These are phyloP conservation scores for Trichosanthes truncata DNA, from an alignment of 306 rosid genomes.

Conservation along the genomic window DNA sequence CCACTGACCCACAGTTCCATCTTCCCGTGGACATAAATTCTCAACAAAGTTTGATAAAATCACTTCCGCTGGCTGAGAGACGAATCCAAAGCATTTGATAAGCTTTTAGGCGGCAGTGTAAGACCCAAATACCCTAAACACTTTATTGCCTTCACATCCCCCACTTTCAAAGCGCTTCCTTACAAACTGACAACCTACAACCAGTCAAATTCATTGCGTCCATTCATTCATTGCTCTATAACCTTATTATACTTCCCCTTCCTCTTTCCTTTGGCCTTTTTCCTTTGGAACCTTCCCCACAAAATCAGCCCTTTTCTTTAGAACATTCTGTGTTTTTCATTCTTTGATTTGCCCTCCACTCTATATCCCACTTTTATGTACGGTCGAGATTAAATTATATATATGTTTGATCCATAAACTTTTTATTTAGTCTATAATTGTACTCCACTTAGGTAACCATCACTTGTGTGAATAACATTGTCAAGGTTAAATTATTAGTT, in stretches of 20 bases:
- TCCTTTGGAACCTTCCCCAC: not conserved
- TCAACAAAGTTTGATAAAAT: not conserved
- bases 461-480: too few relatives aligned
- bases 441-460: too few relatives aligned
- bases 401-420: not conserved
- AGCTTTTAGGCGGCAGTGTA: conserved; percentile 4
- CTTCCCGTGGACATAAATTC: not conserved
- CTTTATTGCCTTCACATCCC: not conserved
- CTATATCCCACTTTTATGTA: not conserved
- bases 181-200: conserved; percentile 1
- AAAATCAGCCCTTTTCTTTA: not conserved
- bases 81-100: conserved; percentile 11
- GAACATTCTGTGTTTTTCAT: not conserved
- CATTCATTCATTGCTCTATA: not conserved
- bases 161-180: not conserved
- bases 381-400: not conserved
- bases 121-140: not conserved
- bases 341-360: not conserved
- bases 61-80: conserved; percentile 2
- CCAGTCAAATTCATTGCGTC: not conserved
- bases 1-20: not conserved
- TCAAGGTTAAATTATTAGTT: too few relatives aligned
- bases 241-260: not conserved
- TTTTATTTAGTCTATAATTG: too few relatives aligned
- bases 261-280: not conserved